Percentiles rank a stretch among this genome's conserved stretches.
Conservation (phyloP, 2,329 filamentous ascomycete species). For the Diaporthe caulivora region DNA sequence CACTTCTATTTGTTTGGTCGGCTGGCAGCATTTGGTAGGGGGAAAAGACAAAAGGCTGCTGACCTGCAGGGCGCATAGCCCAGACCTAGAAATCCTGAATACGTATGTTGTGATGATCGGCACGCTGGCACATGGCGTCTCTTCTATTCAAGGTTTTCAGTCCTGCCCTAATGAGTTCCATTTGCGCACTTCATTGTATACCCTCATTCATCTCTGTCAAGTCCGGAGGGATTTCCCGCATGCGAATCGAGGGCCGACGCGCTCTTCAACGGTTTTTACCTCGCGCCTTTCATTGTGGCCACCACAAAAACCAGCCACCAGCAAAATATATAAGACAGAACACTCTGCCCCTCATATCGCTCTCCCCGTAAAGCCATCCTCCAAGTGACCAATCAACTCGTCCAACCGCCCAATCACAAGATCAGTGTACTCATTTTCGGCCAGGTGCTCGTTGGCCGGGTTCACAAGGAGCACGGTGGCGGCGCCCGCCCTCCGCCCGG, state of each 20-base stretch:
- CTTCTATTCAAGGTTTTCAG: neutral
- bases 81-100: constrained; percentile 19
- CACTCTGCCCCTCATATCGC: constrained; percentile 40
- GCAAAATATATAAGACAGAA: neutral
- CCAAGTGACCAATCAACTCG: constrained; percentile 80
- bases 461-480: constrained; percentile 91
- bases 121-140: neutral
- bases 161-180: neutral
- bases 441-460: constrained; percentile 80
- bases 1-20: constrained; percentile 21
- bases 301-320: neutral
- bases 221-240: neutral
- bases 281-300: neutral
- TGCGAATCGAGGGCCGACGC: neutral
- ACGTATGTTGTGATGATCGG: constrained; percentile 27
- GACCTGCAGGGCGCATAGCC: neutral
- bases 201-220: neutral
- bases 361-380: constrained; percentile 77
- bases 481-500: constrained; percentile 84
- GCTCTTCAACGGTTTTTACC: neutral
- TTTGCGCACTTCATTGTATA: neutral
- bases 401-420: constrained; percentile 78
- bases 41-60: constrained; percentile 4
- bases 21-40: constrained; percentile 13
- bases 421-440: constrained; percentile 81